A percentile compares a stretch with the other conserved stretches of the same genome.
Conservation (phyloP, 768 basidiomycete genomes). For the Hygrophorus pudorinus region DNA sequence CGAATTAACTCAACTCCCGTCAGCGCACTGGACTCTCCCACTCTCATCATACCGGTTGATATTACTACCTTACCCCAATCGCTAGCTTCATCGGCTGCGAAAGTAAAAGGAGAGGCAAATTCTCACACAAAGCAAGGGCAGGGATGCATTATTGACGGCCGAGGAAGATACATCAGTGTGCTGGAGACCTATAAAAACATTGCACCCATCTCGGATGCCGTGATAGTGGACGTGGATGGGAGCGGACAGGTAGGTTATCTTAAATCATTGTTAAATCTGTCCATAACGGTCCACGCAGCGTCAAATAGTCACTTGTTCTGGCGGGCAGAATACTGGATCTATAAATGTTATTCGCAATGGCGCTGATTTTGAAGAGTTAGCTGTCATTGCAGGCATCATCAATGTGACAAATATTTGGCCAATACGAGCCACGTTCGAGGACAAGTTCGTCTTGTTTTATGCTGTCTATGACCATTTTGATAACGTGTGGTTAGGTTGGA, state of each 20-base stretch:
- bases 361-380: conserved; percentile 65
- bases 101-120: conserved; percentile 27
- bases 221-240: conserved; percentile 62
- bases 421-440: conserved; percentile 35
- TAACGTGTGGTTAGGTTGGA: conserved; percentile 29
- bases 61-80: conserved; percentile 31
- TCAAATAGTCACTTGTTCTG: conserved; percentile 84
- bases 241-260: conserved; percentile 49
- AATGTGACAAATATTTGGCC: conserved; percentile 57
- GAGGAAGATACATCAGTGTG: conserved; percentile 50
- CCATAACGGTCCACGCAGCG: conserved; percentile 28
- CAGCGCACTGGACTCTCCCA: conserved; percentile 29
- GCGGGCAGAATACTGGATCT: conserved; percentile 66
- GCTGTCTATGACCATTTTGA: neutral
- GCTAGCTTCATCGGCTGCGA: conserved; percentile 23
- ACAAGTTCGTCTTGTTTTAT: conserved; percentile 24
- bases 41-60: conserved; percentile 42
- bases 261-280: neutral
- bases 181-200: conserved; percentile 65
- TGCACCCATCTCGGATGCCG: conserved; percentile 75
- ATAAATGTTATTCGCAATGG: conserved; percentile 73
- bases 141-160: conserved; percentile 40
- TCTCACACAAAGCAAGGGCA: conserved; percentile 10
- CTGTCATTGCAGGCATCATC: conserved; percentile 44
- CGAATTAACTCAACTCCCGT: conserved; percentile 41